Evolutionary conservation across 352 stramenopile species (phyloP), one percentile per base, ranked within the genome.

Genomic region (Globisporangium recalcitrans): DNA sequence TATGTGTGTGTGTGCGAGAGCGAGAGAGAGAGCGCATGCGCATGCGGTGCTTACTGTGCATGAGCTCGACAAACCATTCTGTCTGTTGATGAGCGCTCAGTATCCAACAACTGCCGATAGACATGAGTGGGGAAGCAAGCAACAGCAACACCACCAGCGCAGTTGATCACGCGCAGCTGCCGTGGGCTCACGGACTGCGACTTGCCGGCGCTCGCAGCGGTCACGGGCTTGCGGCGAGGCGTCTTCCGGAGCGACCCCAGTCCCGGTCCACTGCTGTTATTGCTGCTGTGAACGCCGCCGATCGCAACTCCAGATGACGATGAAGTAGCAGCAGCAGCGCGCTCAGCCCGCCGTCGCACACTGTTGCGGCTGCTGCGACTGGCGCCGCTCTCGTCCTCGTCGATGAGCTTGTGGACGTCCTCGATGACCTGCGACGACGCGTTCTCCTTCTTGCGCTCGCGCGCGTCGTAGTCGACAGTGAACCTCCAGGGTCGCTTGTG

Each of bases 401-500:
- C 42, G 29, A 73, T 24, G n/a, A 75, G 67, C 32, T 66, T 52
- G 44, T 85, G 79, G 4, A 88, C 74, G 40, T 90, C 74, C 44
- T 90, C 72, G 44, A 90, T 79, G 29, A 90, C 76, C 0, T 70
- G 66, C 29, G 77, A 75, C 7, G 79, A 80, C 14, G 73, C 70
- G 19, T 62, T 65, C 58, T 91, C 81, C 62, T 88, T 90, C 56
- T 80, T 75, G 24, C 81, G 80, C 64, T 91, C 82, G 16, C 78
- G 78, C 29, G 80, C 72, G 56, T 88, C 70, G 52, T 88, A 93
- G 71, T 93, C 86, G 52, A 91, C 80, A 0, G 63, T 58, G 58
- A 95, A 91, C 31, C 78, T 74, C 81, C 86, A 95, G 5, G 77
- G 69, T 0, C 72, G 74, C 32, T 62, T 63, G 22, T 60, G 51